Evolutionary conservation across 2,329 filamentous ascomycete genomes (phyloP), one percentile per base, ranked within the genome.

Genomic region (Aphanoascus verrucosus): DNA sequence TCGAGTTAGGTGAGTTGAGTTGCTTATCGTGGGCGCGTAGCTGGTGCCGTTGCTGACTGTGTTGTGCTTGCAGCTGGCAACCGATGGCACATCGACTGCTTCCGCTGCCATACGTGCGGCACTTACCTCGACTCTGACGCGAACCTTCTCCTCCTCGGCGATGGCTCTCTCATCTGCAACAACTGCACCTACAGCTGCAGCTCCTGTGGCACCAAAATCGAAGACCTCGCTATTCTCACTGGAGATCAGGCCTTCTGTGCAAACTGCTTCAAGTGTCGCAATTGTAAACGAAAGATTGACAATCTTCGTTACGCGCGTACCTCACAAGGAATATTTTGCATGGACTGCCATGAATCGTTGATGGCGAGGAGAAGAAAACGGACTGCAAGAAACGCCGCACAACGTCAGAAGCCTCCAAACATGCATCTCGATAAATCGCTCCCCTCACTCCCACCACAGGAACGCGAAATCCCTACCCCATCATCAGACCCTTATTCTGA

Each of bases 121-220:
- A 96, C 90, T 56, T 83, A 96, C 55, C 88, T 98, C 72, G 93
- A 98, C 74, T 97, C 93, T 57, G 91, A 98, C 67, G 93, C 93
- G 63, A 97, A 97, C 72, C 84, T 98, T 48, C 83, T 98, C 49
- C 85, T 98, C 23, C 86, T 98, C 58, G 93, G 93, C 68, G 93
- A 98, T 73, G 93, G 93, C 60, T 97, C 91, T 15, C 82, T 98
- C 60, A 97, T 98, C 63, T 98, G 93, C 78, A 97, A 95, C 75
- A 95, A 96, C 72, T 98, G 93, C 75, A 97, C 93, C 52, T 98
- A 98, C 71, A 96, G 90, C 77, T 98, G 93, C 76, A 95, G 84
- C 70, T 90, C 90, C 52, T 98, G 93, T 71, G 83, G 84, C 55
- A 91, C 94, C 75, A 98, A 98, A 76, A 98, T 98, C 61, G 93